A percentile compares a stretch with the other conserved stretches of the same genome.
Evolutionary conservation across 2,329 filamentous ascomycete genomes (phyloP).

Genomic region (Septoria linicola): DNA sequence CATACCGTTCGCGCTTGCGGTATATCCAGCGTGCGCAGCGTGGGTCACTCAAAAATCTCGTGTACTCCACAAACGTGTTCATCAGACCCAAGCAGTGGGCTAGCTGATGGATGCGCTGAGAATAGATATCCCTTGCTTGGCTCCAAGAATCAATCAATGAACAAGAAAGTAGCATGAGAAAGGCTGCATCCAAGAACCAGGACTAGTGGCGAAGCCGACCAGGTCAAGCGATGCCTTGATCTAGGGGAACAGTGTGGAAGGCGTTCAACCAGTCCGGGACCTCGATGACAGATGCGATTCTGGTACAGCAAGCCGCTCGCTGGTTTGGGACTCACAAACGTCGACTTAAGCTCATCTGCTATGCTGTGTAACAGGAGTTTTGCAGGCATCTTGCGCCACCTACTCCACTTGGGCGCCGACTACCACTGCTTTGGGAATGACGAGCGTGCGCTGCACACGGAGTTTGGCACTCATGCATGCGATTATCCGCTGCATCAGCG

Average conservation of each 20-base stretch:
- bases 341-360: constrained; percentile 8
- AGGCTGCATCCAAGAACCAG: too few species aligned
- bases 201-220: too few species aligned
- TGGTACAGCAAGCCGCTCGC: constrained; percentile 1
- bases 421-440: neutral
- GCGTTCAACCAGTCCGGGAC: too few species aligned
- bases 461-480: neutral
- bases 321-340: neutral
- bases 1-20: neutral
- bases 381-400: neutral
- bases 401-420: neutral
- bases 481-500: neutral
- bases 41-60: neutral
- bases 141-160: neutral
- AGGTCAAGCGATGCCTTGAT: too few species aligned
- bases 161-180: too few species aligned
- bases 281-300: neutral
- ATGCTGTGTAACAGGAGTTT: constrained; percentile 6
- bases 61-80: too few species aligned
- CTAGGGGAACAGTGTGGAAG: too few species aligned
- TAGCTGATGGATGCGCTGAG: neutral
- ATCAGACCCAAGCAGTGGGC: too few species aligned
- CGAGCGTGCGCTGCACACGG: neutral
- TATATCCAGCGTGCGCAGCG: neutral
- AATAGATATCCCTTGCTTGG: neutral